Base-by-base conservation (phyloP, 2,329 filamentous ascomycete species). In the Sporothrix phasma region DNA sequence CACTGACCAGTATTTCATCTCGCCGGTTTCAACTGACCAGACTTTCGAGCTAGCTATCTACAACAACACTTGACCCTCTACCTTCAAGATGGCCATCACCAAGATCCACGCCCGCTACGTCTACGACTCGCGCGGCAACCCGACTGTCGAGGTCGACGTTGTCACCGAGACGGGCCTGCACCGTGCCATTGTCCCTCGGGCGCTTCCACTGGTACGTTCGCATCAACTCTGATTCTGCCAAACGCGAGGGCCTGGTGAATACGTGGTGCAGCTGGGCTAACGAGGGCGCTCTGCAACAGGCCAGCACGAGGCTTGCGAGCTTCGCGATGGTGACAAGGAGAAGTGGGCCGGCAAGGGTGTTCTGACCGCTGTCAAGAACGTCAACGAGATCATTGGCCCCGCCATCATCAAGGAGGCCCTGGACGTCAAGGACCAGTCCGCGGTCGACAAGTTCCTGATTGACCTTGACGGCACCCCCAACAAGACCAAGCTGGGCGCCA, bases 101-200 rank as follows among this genome's bases (percentile, higher is more conserved):
- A 93, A 92, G 84, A 85, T 94, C 76, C 89, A 92, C 85, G 90
- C 89, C 75, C 89, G 94, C 76, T 92, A 88, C 75, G 92, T 99
- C 83, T 99, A 93, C 86, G 94, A 99, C 86, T 97, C 94, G 78
- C 93, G 94, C 76, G 86, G 86, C 77, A 99, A 99, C 88, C 94
- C 94, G 74, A 99, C 94, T 76, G 93, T 97, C 75, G 93, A 97
- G 85, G 93, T 97, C 74, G 93, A 97, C 77, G 86, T 97, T 73
- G 89, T 96, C 80, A 97, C 92, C 72, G 91, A 96, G 82, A 95
- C 89, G 73, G 93, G 93, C 75, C 88, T 97, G 69, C 92, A 97
- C 87, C 92, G 93, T 76, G 92, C 93, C 77, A 97, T 97, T 76
- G 93, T 97, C 69, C 93, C 73, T 97, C 92, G 70, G 93, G 93